Evolutionary conservation across 116 monocot genomes (phyloP).

Genomic region (Dioscorea cayenensis): DNA sequence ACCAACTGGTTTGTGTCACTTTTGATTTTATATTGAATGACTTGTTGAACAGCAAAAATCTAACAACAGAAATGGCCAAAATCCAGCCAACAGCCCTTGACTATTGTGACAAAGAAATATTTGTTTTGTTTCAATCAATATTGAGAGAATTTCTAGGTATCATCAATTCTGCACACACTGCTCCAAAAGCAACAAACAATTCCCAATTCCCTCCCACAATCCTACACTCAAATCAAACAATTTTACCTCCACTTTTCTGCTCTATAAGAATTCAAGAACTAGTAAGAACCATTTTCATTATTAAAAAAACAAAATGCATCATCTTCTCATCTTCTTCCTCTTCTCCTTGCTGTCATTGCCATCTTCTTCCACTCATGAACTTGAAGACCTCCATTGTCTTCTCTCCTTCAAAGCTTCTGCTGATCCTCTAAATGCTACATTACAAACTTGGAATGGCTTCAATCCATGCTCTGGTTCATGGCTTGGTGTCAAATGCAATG

Average conservation of each 20-base stretch:
- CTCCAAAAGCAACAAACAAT: neutral
- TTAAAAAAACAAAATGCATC: neutral
- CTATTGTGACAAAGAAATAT: neutral
- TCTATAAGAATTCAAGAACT: neutral
- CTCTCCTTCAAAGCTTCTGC: conserved; percentile 40
- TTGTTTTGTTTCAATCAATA: neutral
- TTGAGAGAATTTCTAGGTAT: neutral
- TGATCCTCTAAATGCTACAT: neutral
- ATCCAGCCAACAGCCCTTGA: neutral
- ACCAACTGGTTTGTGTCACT: neutral
- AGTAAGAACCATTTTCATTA: neutral
- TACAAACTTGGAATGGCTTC: conserved; percentile 23
- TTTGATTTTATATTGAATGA: no score
- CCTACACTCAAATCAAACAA: neutral
- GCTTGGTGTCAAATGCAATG: conserved; percentile 26
- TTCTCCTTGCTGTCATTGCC: neutral
- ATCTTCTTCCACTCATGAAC: neutral
- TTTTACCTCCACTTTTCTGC: neutral
- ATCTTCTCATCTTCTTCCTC: neutral
- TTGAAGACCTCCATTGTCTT: conserved; percentile 17
- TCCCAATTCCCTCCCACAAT: neutral
- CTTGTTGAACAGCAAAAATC: no score
- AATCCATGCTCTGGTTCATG: conserved; percentile 44
- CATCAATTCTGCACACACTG: neutral
- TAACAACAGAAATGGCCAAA: no score